A percentile compares a stretch with the other conserved stretches of the same genome.
Conservation (phyloP, 345 rosid genomes). For the Gossypium australe region DNA sequence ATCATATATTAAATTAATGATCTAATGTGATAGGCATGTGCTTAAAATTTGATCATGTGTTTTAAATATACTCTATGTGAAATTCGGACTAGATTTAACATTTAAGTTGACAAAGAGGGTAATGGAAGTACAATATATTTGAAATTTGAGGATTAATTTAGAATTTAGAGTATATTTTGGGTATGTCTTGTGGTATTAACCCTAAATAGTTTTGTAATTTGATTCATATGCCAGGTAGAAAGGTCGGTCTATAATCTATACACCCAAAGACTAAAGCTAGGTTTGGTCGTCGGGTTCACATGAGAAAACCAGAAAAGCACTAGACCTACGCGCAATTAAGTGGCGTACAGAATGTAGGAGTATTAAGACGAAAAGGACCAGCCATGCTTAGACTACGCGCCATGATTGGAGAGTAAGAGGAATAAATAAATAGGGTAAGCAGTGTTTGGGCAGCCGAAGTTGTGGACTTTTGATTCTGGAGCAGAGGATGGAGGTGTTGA, state of each 20-base stretch:
- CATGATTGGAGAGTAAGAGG: background rate
- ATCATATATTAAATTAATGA: too few relatives aligned
- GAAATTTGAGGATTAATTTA: too few relatives aligned
- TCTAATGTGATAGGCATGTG: too few relatives aligned
- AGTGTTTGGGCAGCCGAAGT: background rate
- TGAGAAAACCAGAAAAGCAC: slow-evolving; percentile 13
- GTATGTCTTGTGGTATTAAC: too few relatives aligned
- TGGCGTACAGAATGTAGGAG: background rate
- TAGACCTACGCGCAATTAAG: background rate
- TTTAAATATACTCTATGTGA: too few relatives aligned
- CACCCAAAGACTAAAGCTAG: background rate
- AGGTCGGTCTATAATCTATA: slow-evolving; percentile 6
- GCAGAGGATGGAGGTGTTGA: background rate
- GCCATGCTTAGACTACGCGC: background rate
- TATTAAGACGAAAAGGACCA: background rate
- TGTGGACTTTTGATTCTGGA: background rate
- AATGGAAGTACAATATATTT: too few relatives aligned
- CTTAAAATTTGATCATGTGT: too few relatives aligned
- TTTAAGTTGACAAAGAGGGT: too few relatives aligned
- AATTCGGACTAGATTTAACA: too few relatives aligned
- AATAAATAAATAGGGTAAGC: background rate
- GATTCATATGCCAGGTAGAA: background rate
- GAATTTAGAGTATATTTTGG: too few relatives aligned
- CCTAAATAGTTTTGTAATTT: background rate
- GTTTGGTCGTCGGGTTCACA: slow-evolving; percentile 38